These are phyloP conservation scores for Xylariales sp. DNA, from an alignment of 2,329 filamentous ascomycete genomes.

Conservation along the genomic window DNA sequence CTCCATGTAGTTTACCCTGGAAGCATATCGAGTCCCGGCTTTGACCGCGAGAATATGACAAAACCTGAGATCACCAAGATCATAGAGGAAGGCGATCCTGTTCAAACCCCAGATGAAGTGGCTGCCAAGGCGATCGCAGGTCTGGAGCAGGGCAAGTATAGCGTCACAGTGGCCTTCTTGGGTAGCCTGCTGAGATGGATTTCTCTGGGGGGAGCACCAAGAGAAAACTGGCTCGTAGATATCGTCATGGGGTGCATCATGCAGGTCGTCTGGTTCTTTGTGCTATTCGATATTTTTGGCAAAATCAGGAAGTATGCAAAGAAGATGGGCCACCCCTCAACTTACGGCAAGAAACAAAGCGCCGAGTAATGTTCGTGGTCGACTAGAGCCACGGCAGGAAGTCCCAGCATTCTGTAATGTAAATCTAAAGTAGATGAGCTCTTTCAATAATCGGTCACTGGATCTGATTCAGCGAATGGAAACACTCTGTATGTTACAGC, in stretches of 20 bases:
- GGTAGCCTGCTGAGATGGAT: conserved; percentile 67
- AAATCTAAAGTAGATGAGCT: no score
- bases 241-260: conserved; percentile 51
- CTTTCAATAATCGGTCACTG: no score
- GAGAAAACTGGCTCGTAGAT: conserved; percentile 59
- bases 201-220: conserved; percentile 47
- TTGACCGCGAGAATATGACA: conserved; percentile 67
- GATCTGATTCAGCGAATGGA: no score
- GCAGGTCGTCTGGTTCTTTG: conserved; percentile 54
- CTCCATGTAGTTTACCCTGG: conserved; percentile 82
- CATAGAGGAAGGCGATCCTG: conserved; percentile 78
- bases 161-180: conserved; percentile 71
- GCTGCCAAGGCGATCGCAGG: conserved; percentile 66
- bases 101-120: conserved; percentile 74
- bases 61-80: conserved; percentile 79
- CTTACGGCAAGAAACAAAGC: conserved; percentile 31
- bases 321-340: conserved; percentile 54
- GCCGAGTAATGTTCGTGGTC: background rate
- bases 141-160: conserved; percentile 75
- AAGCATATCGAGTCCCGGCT: conserved; percentile 73
- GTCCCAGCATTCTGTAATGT: background rate
- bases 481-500: no score
- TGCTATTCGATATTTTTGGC: conserved; percentile 49
- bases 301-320: conserved; percentile 54
- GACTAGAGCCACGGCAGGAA: background rate